Conservation (phyloP, 768 basidiomycete genomes). For the Russula foetens region DNA sequence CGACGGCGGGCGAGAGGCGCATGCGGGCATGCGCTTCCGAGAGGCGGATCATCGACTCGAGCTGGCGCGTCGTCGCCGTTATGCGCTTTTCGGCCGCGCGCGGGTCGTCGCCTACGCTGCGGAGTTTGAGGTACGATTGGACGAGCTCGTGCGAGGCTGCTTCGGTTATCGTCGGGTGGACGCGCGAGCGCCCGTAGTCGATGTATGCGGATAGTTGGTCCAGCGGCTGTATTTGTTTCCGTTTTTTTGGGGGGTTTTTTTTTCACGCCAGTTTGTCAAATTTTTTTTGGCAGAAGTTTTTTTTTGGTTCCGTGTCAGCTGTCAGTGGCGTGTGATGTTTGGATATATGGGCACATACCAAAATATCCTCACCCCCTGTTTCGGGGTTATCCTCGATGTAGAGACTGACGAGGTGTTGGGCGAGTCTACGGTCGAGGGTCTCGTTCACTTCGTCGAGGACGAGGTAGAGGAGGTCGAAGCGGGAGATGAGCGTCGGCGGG, state of each 20-base stretch:
- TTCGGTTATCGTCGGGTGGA: constrained; percentile 82
- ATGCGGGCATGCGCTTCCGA: constrained; percentile 96
- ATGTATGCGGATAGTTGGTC: constrained; percentile 92
- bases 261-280: background rate
- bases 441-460: constrained; percentile 95
- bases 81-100: constrained; percentile 87
- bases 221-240: constrained; percentile 82
- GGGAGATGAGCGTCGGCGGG: constrained; percentile 94
- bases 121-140: constrained; percentile 85
- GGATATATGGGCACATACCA: constrained; percentile 43
- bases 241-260: background rate
- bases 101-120: constrained; percentile 85
- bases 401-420: constrained; percentile 86
- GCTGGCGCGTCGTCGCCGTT: constrained; percentile 94
- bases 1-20: constrained; percentile 85
- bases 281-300: too few relatives aligned
- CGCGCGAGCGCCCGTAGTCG: constrained; percentile 79
- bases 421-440: constrained; percentile 71
- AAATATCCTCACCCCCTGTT: constrained; percentile 55
- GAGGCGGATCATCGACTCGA: constrained; percentile 95
- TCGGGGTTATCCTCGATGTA: constrained; percentile 88
- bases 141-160: constrained; percentile 82
- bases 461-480: constrained; percentile 94
- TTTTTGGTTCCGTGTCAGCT: background rate
- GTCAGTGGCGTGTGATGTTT: background rate